These are phyloP conservation scores for Jamesozyma gamospora DNA, from an alignment of 805 yeast species.

Conservation along the genomic window DNA sequence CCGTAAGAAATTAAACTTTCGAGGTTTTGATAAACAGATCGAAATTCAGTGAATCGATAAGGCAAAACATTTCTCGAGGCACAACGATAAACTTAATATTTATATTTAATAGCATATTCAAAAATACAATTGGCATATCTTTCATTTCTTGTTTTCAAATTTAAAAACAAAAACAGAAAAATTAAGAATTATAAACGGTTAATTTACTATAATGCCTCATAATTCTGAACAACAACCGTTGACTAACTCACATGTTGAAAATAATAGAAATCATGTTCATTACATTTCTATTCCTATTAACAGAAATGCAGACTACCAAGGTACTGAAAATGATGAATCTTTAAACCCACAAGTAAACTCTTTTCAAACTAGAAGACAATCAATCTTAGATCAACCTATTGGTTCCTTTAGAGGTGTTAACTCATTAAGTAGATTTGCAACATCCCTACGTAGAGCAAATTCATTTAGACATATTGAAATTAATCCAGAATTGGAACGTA, in stretches of 20 bases:
- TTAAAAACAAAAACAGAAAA: too few species aligned
- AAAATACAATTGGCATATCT: too few species aligned
- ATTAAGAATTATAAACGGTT: too few species aligned
- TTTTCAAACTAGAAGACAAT: slow-evolving; percentile 25
- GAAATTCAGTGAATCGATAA: too few species aligned
- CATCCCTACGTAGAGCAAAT: slow-evolving; percentile 72
- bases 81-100: too few species aligned
- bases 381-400: slow-evolving; percentile 36
- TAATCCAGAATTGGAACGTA: slow-evolving; percentile 35
- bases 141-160: too few species aligned
- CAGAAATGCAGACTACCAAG: slow-evolving; percentile 10
- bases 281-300: slow-evolving; percentile 27
- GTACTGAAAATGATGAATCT: neutral
- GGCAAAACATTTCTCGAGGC: too few species aligned
- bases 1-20: too few species aligned
- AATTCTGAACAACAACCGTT: slow-evolving; percentile 6
- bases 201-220: neutral
- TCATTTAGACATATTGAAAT: slow-evolving; percentile 51
- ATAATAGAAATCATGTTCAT: slow-evolving; percentile 16
- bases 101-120: too few species aligned
- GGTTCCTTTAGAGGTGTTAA: slow-evolving; percentile 58
- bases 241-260: neutral
- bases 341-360: neutral
- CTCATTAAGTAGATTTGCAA: slow-evolving; percentile 69
- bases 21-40: too few species aligned